Evolutionary conservation across 1,284 basidiomycete species (phyloP), one percentile per base, ranked within the genome.

Genomic region (Erythrobasidium hasegawianum): DNA sequence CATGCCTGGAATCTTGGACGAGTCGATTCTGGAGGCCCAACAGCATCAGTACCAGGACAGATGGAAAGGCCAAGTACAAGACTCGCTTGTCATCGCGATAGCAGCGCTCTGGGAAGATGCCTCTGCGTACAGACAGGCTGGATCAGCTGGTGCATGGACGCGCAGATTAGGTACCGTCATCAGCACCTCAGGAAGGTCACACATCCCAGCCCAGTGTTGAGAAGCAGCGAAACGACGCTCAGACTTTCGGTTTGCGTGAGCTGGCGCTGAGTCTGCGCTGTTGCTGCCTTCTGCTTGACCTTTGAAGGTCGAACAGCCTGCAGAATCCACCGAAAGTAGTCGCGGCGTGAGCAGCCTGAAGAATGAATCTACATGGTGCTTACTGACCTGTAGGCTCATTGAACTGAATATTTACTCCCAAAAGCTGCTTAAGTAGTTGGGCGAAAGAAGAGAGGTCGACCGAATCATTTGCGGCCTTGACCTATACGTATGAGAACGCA

Each of bases 71-170:
- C 52, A 54, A 52, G n/a, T n/a, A n/a, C n/a, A 22, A 66, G 40
- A 50, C 41, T 20, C 55, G 60, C 79, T 69, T 69, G 86, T 87
- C 85, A 76, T 86, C 83, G n/a, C 81, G 81, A 73, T 90, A 90
- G 71, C 89, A 89, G 56, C 89, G 87, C 38, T 86, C 84, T 4
- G 88, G 87, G 22, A 90, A 80, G 2, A 90, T 76, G 70, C 86
- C 85, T 68, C 86, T 87, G 71, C 16, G n/a, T 13, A 10, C 13
- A 22, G 13, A 27, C 18, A 4, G 4, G 27, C 18, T 18, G 27
- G 45, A 7, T 50, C 22, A 29, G 18, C 43, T 45, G 27, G 54
- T 14, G 43, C 43, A 47, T n/a, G 43, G 16, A 24, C n/a, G 43
- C 16, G 22, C 43, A 47, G 22, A 24, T n/a, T 24, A 47, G 22